A percentile compares a stretch with the other conserved stretches of the same genome.
Conservation (phyloP, 2,329 filamentous ascomycete genomes). For the Zasmidium angulare region DNA sequence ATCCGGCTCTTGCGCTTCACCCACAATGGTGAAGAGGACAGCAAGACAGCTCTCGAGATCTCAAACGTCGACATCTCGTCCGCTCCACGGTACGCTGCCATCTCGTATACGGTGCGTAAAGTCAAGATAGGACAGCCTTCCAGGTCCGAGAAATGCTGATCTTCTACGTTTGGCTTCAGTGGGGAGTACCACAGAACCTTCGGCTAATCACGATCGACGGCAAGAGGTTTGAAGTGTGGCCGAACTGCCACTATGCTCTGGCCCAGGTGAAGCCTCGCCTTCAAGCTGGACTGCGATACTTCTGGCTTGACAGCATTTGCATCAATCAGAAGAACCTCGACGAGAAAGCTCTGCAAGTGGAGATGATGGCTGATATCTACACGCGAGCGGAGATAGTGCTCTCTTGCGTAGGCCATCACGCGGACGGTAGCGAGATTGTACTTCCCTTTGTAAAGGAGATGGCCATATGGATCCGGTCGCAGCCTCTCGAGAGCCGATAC, state of each 20-base stretch:
- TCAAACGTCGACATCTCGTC: background rate
- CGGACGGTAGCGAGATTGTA: background rate
- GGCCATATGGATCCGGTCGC: background rate
- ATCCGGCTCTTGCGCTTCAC: slow-evolving; percentile 1
- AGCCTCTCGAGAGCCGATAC: background rate
- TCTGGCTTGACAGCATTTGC: slow-evolving; percentile 12
- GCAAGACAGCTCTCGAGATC: background rate
- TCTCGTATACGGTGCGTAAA: slow-evolving; percentile 5
- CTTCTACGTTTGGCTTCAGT: no score
- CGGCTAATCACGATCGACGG: background rate
- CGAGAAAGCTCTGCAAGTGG: slow-evolving; percentile 15
- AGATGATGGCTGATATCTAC: slow-evolving; percentile 16
- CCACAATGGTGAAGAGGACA: background rate
- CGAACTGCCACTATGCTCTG: slow-evolving; percentile 3
- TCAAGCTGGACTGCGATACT: background rate
- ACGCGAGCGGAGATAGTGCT: slow-evolving; percentile 3
- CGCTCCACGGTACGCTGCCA: background rate
- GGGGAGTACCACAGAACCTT: background rate
- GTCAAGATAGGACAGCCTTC: no score
- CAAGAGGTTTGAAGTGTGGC: background rate
- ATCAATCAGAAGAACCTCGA: slow-evolving; percentile 16
- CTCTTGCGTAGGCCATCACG: background rate
- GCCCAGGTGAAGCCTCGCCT: background rate
- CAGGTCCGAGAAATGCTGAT: no score
- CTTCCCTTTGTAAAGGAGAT: background rate